Evolutionary conservation across 163 green algal genomes (phyloP).

Genomic region (Scenedesmus sp.): DNA sequence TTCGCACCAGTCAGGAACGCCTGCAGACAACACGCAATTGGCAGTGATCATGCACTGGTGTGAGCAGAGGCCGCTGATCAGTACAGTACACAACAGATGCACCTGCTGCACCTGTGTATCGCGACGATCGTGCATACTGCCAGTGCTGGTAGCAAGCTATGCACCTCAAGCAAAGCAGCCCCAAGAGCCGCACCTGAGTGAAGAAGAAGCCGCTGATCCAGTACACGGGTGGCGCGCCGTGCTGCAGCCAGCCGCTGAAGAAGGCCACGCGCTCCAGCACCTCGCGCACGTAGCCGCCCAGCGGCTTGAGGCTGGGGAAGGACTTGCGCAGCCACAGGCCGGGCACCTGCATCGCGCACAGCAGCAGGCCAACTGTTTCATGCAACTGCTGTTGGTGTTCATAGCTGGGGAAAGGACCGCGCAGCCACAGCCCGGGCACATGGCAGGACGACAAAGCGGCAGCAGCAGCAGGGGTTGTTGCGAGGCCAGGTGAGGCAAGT

Average conservation of each 20-base stretch:
- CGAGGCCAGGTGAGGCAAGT: too few species aligned
- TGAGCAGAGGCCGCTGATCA: constrained; percentile 82
- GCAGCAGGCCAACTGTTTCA: not conserved
- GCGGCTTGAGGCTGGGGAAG: constrained; percentile 81
- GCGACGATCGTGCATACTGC: too few species aligned
- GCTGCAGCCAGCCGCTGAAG: constrained; percentile 76
- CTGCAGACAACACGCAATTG: constrained; percentile 48
- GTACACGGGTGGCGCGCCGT: constrained; percentile 71
- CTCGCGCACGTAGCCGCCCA: constrained; percentile 81
- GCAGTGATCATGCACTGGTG: constrained; percentile 59
- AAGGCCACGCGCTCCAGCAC: constrained; percentile 74
- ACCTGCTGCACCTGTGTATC: not conserved
- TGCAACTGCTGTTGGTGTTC: too few species aligned
- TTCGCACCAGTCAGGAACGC: constrained; percentile 85
- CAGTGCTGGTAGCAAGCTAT: not conserved
- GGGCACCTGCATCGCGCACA: constrained; percentile 54
- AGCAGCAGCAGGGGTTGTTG: too few species aligned
- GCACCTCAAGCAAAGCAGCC: not conserved
- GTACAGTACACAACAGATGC: not conserved
- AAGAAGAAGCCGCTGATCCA: constrained; percentile 88
- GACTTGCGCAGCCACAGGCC: constrained; percentile 72
- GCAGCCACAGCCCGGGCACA: constrained; percentile 75
- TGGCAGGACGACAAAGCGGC: not conserved
- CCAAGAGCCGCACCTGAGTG: constrained; percentile 58
- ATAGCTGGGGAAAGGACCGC: constrained; percentile 70